A percentile compares a stretch with the other conserved stretches of the same genome.
Conservation (phyloP, 192 early-diverging fungal species). For the Diversispora eburnea region DNA sequence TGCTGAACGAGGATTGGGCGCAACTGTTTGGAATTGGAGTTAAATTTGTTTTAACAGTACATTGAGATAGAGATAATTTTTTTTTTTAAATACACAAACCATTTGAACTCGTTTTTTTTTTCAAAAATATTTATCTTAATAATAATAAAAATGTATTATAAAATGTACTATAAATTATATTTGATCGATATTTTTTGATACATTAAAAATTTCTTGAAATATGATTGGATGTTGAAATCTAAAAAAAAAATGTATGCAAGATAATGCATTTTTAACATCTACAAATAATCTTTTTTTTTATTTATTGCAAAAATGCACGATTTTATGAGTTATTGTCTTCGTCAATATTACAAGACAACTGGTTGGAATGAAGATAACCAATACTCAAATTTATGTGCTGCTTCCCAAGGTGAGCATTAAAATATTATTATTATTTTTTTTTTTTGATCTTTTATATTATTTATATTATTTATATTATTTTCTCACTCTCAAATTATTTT, state of each 20-base stretch:
- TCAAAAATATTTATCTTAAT: too few species aligned
- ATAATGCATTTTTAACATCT: too few species aligned
- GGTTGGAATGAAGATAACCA: constrained; percentile 79
- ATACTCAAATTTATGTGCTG: constrained; percentile 76
- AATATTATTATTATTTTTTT: neutral
- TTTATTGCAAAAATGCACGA: constrained; percentile 55
- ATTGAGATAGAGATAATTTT: too few species aligned
- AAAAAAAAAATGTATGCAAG: too few species aligned
- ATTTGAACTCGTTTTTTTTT: too few species aligned
- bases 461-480: too few species aligned
- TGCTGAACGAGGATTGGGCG: constrained; percentile 1
- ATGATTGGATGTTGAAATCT: too few species aligned
- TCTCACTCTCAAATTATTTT: neutral
- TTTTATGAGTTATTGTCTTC: constrained; percentile 77
- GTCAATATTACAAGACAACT: constrained; percentile 72
- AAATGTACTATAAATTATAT: too few species aligned
- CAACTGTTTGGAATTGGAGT: neutral
- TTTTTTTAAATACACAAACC: too few species aligned
- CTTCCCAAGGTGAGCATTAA: constrained; percentile 50
- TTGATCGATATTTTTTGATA: too few species aligned
- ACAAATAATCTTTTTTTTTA: neutral
- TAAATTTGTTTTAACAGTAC: neutral
- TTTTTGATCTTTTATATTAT: neutral
- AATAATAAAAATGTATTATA: too few species aligned
- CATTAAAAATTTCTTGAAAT: too few species aligned